A percentile compares a stretch with the other conserved stretches of the same genome.
Evolutionary conservation across 306 rosid species (phyloP).

Genomic region (Lagenaria siceraria): DNA sequence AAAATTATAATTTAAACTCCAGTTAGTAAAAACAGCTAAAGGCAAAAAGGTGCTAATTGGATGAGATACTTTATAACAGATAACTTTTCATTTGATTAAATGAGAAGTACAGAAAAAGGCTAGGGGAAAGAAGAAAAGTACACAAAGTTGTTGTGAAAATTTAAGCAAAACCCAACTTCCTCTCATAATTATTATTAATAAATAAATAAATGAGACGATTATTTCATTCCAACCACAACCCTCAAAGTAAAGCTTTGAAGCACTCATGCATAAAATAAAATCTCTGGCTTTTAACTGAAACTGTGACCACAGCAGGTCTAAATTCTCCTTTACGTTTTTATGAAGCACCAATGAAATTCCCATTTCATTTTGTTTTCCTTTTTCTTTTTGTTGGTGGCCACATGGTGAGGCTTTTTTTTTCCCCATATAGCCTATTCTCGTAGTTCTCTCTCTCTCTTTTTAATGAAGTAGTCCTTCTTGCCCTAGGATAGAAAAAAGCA

Average conservation of each 20-base stretch:
- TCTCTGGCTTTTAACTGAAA: not conserved
- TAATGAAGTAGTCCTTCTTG: not conserved
- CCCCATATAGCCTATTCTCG: not conserved
- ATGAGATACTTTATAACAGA: not conserved
- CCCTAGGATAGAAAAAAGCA: not conserved
- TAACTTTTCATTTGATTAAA: not conserved
- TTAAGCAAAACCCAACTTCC: not conserved
- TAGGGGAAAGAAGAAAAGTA: not conserved
- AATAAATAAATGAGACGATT: not conserved
- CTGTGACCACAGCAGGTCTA: not conserved
- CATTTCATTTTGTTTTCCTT: not conserved
- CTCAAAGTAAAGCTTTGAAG: not conserved
- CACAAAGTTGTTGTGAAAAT: not conserved
- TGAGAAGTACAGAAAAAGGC: not conserved
- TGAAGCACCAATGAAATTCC: not conserved
- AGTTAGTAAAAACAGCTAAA: not conserved
- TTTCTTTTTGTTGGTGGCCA: not conserved
- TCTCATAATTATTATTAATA: not conserved
- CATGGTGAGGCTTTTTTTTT: not conserved
- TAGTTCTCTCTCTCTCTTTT: not conserved
- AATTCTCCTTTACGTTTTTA: not conserved
- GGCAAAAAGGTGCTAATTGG: not conserved
- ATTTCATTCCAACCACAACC: not conserved
- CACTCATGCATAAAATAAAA: not conserved
- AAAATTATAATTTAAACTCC: conserved; percentile 11